These are phyloP conservation scores for Sarocladium kiliense DNA, from an alignment of 2,329 filamentous ascomycete species.

Conservation along the genomic window DNA sequence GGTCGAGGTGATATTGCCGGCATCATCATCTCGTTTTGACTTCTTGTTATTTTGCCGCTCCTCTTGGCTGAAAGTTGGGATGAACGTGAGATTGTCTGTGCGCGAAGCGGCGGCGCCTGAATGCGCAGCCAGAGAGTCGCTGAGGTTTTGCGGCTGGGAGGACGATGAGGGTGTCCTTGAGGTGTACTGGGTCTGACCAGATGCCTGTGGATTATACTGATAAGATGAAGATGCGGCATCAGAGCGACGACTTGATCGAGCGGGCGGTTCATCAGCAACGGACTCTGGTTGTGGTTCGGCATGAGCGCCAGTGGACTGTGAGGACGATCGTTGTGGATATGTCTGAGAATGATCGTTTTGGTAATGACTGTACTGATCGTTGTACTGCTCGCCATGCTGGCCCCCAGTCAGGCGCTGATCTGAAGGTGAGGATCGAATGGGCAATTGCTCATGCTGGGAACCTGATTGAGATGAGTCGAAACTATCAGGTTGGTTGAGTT, in stretches of 20 bases:
- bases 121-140: constrained; percentile 54
- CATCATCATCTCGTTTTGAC: constrained; percentile 60
- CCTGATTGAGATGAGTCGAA: constrained; percentile 55
- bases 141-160: constrained; percentile 18
- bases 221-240: constrained; percentile 8
- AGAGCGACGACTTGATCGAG: constrained; percentile 37
- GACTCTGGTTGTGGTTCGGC: constrained; percentile 22
- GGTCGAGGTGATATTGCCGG: constrained; percentile 52
- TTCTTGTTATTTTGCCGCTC: constrained; percentile 73
- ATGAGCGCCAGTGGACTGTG: constrained; percentile 39
- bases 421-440: neutral
- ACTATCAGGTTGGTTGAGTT: neutral
- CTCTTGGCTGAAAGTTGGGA: constrained; percentile 64
- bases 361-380: neutral
- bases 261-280: constrained; percentile 35
- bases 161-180: constrained; percentile 18
- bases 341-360: constrained; percentile 15
- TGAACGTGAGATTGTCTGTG: constrained; percentile 74
- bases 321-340: constrained; percentile 52
- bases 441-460: constrained; percentile 17
- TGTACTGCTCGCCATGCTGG: neutral
- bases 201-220: constrained; percentile 12
- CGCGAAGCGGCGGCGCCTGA: constrained; percentile 43
- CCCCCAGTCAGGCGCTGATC: neutral
- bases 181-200: constrained; percentile 20